phyloP scores from a whole-genome alignment of 116 monocot genomes.

The Thalassia testudinum region DNA sequence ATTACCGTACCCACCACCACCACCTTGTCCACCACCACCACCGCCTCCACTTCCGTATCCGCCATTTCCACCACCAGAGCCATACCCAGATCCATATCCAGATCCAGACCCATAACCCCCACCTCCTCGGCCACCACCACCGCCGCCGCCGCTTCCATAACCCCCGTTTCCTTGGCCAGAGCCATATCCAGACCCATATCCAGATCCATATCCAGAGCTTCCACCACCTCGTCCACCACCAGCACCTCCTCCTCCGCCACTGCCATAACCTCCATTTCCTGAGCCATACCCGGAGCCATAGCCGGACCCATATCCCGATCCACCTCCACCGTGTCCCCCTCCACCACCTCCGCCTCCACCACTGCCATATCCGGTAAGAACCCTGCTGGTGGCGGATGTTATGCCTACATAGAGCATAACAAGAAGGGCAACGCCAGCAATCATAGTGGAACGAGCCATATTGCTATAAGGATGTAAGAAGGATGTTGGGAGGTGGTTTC shows the following conservation, averaged over 20 bases:
- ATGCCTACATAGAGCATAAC: conserved; percentile 1
- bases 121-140: not conserved
- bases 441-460: not conserved
- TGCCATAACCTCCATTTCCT: not conserved
- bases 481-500: no score
- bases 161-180: not conserved
- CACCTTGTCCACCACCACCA: conserved; percentile 1
- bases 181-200: not conserved
- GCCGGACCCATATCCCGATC: not conserved
- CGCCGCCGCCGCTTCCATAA: not conserved
- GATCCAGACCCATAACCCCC: not conserved
- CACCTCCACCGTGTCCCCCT: not conserved
- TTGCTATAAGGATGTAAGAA: no score
- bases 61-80: not conserved
- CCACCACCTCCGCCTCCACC: not conserved
- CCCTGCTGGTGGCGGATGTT: not conserved
- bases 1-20: not conserved
- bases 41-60: not conserved
- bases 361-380: not conserved
- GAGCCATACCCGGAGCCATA: not conserved
- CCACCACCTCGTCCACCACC: not conserved
- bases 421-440: not conserved
- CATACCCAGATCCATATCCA: not conserved
- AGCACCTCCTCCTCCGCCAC: not conserved
- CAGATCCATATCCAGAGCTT: not conserved